These are phyloP conservation scores for Toxoplasma gondii DNA, from an alignment of 169 alveolate species.

Conservation along the genomic window DNA sequence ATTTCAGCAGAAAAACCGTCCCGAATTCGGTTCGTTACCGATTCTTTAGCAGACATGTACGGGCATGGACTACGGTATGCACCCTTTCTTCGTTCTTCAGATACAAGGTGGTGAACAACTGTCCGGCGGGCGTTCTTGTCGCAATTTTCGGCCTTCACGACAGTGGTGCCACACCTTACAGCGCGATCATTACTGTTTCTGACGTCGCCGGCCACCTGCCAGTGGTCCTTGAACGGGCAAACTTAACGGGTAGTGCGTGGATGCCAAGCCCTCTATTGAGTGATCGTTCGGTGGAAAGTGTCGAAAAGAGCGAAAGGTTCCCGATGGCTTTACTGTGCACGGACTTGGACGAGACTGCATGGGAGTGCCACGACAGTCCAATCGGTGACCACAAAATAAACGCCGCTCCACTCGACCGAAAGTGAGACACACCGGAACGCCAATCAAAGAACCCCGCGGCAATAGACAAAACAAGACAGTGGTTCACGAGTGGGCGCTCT, in stretches of 20 bases:
- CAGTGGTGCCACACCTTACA: neutral
- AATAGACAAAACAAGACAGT: too few species aligned
- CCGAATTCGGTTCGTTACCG: too few species aligned
- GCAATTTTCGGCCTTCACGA: conserved; percentile 22
- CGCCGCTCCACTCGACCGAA: neutral
- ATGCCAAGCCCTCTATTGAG: too few species aligned
- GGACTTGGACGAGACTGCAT: neutral
- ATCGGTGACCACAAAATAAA: neutral
- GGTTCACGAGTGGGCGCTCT: too few species aligned
- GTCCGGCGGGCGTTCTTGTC: neutral
- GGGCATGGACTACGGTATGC: neutral
- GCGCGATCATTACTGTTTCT: neutral
- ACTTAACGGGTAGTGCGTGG: too few species aligned
- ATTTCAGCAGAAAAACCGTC: too few species aligned
- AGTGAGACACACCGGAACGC: neutral
- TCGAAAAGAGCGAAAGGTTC: too few species aligned
- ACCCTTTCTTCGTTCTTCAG: neutral
- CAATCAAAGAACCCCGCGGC: too few species aligned
- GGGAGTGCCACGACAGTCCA: neutral
- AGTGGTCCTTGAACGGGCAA: neutral
- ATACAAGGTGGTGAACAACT: conserved; percentile 38
- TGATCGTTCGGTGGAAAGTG: too few species aligned
- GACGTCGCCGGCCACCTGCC: neutral
- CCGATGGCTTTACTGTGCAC: neutral
- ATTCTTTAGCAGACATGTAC: too few species aligned